Conservation (phyloP, 768 basidiomycete species). For the Zangia roseola region DNA sequence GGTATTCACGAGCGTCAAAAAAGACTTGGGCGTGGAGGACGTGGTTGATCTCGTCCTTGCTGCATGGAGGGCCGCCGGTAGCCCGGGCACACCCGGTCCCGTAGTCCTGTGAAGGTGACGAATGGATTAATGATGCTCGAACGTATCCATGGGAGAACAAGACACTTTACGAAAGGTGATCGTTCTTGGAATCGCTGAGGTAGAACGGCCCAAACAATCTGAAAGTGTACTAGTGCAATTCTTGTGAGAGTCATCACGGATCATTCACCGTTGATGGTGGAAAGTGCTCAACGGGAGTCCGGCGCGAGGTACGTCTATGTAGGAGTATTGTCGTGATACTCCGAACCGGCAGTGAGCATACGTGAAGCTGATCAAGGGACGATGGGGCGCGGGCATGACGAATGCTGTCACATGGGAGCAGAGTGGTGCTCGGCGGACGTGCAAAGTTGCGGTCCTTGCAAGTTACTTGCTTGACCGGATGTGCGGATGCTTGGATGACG, state of each 20-base stretch:
- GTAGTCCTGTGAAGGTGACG: constrained; percentile 23
- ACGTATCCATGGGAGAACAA: background rate
- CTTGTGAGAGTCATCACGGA: background rate
- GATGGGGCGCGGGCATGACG: background rate
- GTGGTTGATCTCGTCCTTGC: constrained; percentile 77
- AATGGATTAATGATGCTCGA: background rate
- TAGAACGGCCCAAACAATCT: constrained; percentile 3
- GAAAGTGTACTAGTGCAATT: constrained; percentile 1
- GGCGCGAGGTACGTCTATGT: too few species aligned
- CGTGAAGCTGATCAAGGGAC: constrained; percentile 6
- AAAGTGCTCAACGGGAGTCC: too few species aligned
- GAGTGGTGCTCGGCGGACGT: background rate
- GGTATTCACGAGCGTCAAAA: constrained; percentile 81
- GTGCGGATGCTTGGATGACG: too few species aligned
- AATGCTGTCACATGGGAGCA: constrained; percentile 3
- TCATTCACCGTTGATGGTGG: too few species aligned
- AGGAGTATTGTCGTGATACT: background rate
- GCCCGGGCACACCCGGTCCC: constrained; percentile 57
- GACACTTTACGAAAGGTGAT: constrained; percentile 6
- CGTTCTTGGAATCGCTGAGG: background rate
- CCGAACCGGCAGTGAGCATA: background rate
- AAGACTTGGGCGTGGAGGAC: constrained; percentile 76
- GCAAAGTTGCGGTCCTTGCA: background rate
- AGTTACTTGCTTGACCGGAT: background rate
- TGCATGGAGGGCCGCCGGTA: constrained; percentile 85